Evolutionary conservation across 768 basidiomycete genomes (phyloP).

Genomic region (Phaeolepiota aurea): DNA sequence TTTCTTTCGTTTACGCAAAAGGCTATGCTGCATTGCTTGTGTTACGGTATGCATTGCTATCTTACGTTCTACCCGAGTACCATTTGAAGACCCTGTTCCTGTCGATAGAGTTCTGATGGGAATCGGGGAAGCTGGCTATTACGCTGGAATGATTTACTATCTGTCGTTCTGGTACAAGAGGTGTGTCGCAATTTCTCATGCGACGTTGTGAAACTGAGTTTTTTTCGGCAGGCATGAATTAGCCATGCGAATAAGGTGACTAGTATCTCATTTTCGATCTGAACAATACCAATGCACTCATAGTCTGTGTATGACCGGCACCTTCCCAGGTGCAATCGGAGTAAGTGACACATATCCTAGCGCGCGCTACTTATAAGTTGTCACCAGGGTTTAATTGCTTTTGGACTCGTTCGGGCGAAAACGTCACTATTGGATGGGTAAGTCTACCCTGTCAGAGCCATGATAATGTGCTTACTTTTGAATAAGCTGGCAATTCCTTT

Average conservation of each 20-base stretch:
- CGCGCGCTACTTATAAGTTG: too few species aligned
- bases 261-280: neutral
- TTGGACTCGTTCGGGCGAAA: slow-evolving; percentile 44
- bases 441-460: neutral
- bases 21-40: slow-evolving; percentile 41
- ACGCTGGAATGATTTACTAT: slow-evolving; percentile 56
- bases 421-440: slow-evolving; percentile 35
- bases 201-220: neutral
- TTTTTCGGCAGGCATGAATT: slow-evolving; percentile 37
- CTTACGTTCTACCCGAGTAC: neutral
- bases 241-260: slow-evolving; percentile 39
- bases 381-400: slow-evolving; percentile 50
- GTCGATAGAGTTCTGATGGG: slow-evolving; percentile 43
- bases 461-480: neutral
- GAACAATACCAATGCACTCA: neutral
- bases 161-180: slow-evolving; percentile 50
- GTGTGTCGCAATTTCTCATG: slow-evolving; percentile 9
- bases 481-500: slow-evolving; percentile 57
- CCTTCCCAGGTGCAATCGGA: slow-evolving; percentile 47
- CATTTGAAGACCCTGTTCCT: too few species aligned
- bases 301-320: slow-evolving; percentile 52
- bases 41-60: slow-evolving; percentile 25
- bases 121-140: slow-evolving; percentile 52
- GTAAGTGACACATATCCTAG: too few species aligned
- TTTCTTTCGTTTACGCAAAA: slow-evolving; percentile 47